Percentiles rank a stretch among this genome's conserved stretches.
phyloP scores from a whole-genome alignment of 2,329 filamentous ascomycete species.

The Purpureocillium takamizusanense region DNA sequence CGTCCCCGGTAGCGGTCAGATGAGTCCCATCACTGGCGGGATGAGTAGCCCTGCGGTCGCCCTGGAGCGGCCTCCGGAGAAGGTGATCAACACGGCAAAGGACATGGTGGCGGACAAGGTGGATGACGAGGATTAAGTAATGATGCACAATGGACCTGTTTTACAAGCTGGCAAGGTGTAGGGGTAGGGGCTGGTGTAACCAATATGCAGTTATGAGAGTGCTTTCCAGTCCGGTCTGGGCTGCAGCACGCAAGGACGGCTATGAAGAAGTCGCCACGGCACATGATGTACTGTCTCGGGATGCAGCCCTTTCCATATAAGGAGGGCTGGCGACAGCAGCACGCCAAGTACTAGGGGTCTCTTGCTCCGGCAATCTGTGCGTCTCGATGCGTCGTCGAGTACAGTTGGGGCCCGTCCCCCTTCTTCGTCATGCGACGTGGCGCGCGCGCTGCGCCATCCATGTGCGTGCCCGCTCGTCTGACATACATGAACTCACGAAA shows the following conservation, averaged over 20 bases:
- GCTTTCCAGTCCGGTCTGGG: not conserved
- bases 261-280: too few species aligned
- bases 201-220: not conserved
- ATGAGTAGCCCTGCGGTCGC: constrained; percentile 37
- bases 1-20: constrained; percentile 19
- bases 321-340: too few species aligned
- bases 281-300: too few species aligned
- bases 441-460: too few species aligned
- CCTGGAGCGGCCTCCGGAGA: constrained; percentile 34
- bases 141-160: not conserved
- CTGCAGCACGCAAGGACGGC: not conserved
- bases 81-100: constrained; percentile 39
- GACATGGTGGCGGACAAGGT: constrained; percentile 44
- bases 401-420: too few species aligned
- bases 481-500: too few species aligned
- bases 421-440: too few species aligned
- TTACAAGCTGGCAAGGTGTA: not conserved
- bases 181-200: constrained; percentile 1
- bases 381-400: too few species aligned
- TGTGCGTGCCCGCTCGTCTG: too few species aligned
- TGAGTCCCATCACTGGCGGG: constrained; percentile 38
- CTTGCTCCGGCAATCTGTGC: too few species aligned
- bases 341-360: too few species aligned
- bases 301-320: too few species aligned
- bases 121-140: constrained; percentile 37